Conservation (phyloP, 192 early-diverging fungal genomes). For the Backusella psychrophila region DNA sequence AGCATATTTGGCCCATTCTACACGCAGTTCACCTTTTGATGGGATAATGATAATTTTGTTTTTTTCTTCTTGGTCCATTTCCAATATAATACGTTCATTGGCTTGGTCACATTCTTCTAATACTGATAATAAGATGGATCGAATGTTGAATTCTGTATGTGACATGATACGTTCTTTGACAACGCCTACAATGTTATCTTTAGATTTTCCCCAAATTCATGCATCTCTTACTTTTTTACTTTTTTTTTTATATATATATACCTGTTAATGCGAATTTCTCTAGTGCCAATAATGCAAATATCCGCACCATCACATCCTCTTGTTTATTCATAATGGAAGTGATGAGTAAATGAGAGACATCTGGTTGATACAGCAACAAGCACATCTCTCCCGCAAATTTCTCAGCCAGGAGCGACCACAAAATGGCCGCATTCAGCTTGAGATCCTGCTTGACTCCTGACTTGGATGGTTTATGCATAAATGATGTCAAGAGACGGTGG, state of each 20-base stretch:
- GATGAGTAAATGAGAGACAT: constrained; percentile 45
- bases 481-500: not conserved
- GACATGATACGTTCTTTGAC: constrained; percentile 16
- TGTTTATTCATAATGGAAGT: constrained; percentile 36
- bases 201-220: too few relatives aligned
- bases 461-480: not conserved
- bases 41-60: constrained; percentile 9
- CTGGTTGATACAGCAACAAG: constrained; percentile 41
- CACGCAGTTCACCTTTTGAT: constrained; percentile 10
- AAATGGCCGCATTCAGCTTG: constrained; percentile 46
- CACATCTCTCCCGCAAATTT: constrained; percentile 54
- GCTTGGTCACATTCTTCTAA: constrained; percentile 18
- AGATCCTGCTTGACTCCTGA: not conserved
- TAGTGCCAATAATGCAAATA: constrained; percentile 53
- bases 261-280: constrained; percentile 59
- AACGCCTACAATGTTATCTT: not conserved
- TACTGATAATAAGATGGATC: not conserved
- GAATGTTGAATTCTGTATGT: constrained; percentile 8
- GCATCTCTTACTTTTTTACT: constrained; percentile 27
- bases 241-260: constrained; percentile 32
- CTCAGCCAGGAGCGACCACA: constrained; percentile 56
- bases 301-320: constrained; percentile 41
- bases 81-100: not conserved
- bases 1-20: constrained; percentile 22
- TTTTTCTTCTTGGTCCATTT: not conserved